Evolutionary conservation across 2,329 filamentous ascomycete genomes (phyloP).

Genomic region (Hymenoscyphus fraxineus): DNA sequence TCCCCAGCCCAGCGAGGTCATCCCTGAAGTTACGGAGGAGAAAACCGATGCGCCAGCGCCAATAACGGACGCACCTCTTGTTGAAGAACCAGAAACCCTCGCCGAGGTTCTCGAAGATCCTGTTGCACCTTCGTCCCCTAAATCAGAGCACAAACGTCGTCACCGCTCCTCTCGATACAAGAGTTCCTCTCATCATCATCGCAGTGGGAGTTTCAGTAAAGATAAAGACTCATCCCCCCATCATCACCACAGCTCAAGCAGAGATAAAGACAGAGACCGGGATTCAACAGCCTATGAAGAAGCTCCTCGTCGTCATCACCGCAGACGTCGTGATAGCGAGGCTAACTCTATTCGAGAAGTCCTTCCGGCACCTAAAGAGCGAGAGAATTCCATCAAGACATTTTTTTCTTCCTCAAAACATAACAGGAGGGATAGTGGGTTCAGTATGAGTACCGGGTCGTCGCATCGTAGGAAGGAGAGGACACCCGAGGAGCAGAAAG

Average conservation of each 20-base stretch:
- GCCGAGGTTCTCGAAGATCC: constrained; percentile 19
- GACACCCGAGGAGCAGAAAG: constrained; percentile 32
- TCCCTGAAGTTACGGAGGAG: not conserved
- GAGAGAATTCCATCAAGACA: constrained; percentile 10
- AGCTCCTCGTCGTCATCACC: constrained; percentile 16
- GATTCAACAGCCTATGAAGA: constrained; percentile 8
- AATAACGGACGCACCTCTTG: constrained; percentile 23
- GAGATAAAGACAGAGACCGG: constrained; percentile 20
- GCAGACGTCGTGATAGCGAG: constrained; percentile 27
- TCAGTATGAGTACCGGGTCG: constrained; percentile 23
- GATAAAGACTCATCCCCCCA: constrained; percentile 9
- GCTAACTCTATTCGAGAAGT: constrained; percentile 10
- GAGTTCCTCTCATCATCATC: not conserved
- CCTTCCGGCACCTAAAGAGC: not conserved
- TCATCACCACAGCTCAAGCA: constrained; percentile 14
- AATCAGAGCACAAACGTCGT: constrained; percentile 1
- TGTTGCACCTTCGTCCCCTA: not conserved
- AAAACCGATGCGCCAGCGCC: constrained; percentile 5
- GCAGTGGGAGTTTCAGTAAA: constrained; percentile 14
- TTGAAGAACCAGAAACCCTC: constrained; percentile 28
- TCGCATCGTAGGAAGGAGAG: constrained; percentile 26
- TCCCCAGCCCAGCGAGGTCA: not conserved
- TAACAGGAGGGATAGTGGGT: constrained; percentile 30
- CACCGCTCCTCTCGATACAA: not conserved
- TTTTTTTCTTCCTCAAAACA: constrained; percentile 22